Evolutionary conservation across 2,329 filamentous ascomycete species (phyloP).

Genomic region (Xylariales sp.): DNA sequence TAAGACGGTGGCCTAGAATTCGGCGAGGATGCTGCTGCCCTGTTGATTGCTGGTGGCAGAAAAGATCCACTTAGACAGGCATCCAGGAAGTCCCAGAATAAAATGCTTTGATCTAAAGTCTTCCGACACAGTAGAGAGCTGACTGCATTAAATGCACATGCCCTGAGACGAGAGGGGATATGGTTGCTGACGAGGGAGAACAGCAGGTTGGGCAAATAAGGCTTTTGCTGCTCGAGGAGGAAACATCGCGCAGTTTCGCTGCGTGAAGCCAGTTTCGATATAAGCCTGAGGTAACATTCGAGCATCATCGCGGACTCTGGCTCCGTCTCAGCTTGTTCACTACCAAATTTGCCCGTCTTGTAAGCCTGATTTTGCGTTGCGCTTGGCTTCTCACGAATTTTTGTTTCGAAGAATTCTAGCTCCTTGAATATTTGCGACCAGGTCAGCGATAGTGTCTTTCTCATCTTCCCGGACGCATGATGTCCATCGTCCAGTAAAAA

Average conservation of each 20-base stretch:
- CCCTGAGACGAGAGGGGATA: conserved; percentile 72
- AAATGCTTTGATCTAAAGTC: conserved; percentile 57
- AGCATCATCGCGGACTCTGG: conserved; percentile 96
- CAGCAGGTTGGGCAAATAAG: conserved; percentile 68
- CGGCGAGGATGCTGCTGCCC: conserved; percentile 26
- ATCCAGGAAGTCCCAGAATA: conserved; percentile 79
- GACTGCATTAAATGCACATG: conserved; percentile 77
- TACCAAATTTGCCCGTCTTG: conserved; percentile 55
- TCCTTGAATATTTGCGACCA: conserved; percentile 93
- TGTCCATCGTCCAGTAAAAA: conserved; percentile 85
- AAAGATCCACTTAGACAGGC: conserved; percentile 68
- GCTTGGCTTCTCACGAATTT: conserved; percentile 68
- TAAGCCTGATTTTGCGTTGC: conserved; percentile 48
- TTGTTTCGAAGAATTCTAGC: conserved; percentile 75
- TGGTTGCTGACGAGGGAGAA: conserved; percentile 74
- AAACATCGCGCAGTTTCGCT: conserved; percentile 69
- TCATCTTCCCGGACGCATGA: conserved; percentile 70
- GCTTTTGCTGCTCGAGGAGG: conserved; percentile 60
- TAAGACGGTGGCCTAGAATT: conserved; percentile 23
- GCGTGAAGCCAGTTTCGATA: conserved; percentile 74
- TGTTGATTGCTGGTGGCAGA: conserved; percentile 20
- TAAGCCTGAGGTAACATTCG: conserved; percentile 85
- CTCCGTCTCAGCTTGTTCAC: conserved; percentile 71
- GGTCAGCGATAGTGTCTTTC: conserved; percentile 78
- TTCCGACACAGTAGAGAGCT: conserved; percentile 73